Base-by-base conservation (phyloP, 805 yeast species). In the Myxozyma sirexii region DNA sequence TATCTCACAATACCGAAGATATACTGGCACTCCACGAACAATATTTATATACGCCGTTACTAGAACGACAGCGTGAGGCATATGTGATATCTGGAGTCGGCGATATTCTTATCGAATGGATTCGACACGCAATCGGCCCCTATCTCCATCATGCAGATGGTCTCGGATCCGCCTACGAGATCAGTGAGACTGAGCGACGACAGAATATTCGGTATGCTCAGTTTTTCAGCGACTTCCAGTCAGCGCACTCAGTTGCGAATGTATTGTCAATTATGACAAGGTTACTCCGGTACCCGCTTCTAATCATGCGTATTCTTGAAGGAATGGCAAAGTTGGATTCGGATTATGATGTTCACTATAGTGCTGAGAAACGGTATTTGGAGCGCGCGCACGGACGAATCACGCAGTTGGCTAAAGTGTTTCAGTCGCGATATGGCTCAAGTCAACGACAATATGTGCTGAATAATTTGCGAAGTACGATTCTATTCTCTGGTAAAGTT, bases 41-140 rank as follows among this genome's bases (percentile, higher is more conserved):
- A 45, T 74, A 75, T 27, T 72, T 90, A 1, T 75, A 85, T 49
- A 80, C 79, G 13, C 90, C 89, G 0, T 74, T 90, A 31, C 74
- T 85, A 31, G 74, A 76, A 57, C 80, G 86, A 48, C 76, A 88
- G 45, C 75, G 80, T 24, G 74, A 82, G 2, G 92, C 93, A 0
- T 87, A 85, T 53, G 86, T 83, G 59, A 81, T 90, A 12, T 79
- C 78, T 38, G 83, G 83, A 5, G 78, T 88, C n/a, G 88, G 87
- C 3, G 84, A 83, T 48, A 77, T 88, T 15, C 82, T 87, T 62
- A 71, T 78, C 29, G 79, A 80, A 21, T 90, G 96, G 96, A 77
- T 85, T 1, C 74, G 76, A 27, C 79, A 76, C 21, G 90, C 89
- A 0, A 75, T 78, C 24, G 75, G 75, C 0, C 77, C 84, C 0